Percentiles rank a stretch among this genome's conserved stretches.
phyloP scores from a whole-genome alignment of 2,329 filamentous ascomycete genomes.

The Aspergillaceae sp. region DNA sequence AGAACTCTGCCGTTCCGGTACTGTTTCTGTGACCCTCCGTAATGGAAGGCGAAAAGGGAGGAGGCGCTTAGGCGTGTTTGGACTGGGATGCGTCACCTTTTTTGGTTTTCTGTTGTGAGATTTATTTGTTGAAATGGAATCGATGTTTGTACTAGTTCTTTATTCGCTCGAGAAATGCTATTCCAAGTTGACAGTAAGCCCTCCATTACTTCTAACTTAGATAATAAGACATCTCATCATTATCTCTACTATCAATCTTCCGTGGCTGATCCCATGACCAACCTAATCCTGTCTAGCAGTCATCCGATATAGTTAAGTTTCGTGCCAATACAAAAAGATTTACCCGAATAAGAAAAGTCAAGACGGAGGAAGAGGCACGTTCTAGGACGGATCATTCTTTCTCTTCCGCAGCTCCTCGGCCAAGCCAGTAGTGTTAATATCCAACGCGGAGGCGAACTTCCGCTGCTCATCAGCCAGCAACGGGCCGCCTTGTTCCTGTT shows the following conservation, averaged over 20 bases:
- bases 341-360: background rate
- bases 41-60: conserved; percentile 1
- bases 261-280: no score
- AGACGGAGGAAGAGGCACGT: conserved; percentile 6
- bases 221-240: no score
- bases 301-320: no score
- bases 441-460: conserved; percentile 36
- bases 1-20: conserved; percentile 1
- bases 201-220: no score
- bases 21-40: conserved; percentile 10
- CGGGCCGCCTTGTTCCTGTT: conserved; percentile 22
- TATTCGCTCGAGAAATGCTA: no score
- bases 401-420: conserved; percentile 67
- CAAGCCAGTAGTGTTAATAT: conserved; percentile 55
- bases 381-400: conserved; percentile 12
- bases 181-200: no score
- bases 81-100: background rate
- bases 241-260: no score
- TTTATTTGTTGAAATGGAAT: background rate
- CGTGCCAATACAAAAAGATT: background rate
- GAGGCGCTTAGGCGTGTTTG: conserved; percentile 6
- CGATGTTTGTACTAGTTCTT: background rate
- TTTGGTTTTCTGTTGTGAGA: background rate
- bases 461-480: conserved; percentile 18
- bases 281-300: no score